Conservation (phyloP, 1,284 basidiomycete genomes). For the Cerrena zonata region DNA sequence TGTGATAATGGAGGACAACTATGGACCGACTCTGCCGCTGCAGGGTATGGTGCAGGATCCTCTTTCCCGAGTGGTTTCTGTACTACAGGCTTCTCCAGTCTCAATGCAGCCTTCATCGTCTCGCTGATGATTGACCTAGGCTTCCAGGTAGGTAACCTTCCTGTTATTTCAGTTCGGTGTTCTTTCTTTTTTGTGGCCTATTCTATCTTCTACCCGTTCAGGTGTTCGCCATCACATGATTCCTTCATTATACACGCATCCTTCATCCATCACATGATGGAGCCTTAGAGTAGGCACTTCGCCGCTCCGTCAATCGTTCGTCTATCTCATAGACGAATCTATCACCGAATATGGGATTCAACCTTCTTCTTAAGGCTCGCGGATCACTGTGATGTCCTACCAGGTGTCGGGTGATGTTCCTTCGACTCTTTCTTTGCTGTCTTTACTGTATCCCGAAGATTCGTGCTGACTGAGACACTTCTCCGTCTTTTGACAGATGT, state of each 20-base stretch:
- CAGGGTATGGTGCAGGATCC: slow-evolving; percentile 36
- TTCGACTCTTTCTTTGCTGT: not conserved
- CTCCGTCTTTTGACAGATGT: slow-evolving; percentile 43
- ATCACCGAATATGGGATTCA: not conserved
- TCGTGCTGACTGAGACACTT: slow-evolving; percentile 2
- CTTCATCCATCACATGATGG: not conserved
- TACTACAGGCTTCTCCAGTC: slow-evolving; percentile 53
- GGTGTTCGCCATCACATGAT: not conserved
- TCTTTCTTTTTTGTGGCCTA: not conserved
- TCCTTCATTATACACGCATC: not conserved
- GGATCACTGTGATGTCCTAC: not conserved
- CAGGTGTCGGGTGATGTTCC: not conserved
- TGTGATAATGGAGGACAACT: slow-evolving; percentile 69
- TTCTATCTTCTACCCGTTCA: not conserved
- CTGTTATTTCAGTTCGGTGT: not conserved
- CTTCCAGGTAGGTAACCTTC: slow-evolving; percentile 51
- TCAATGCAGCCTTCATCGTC: slow-evolving; percentile 66
- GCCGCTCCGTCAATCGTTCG: not conserved
- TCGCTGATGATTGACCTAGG: slow-evolving; percentile 60
- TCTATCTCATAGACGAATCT: not conserved
- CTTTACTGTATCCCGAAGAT: not conserved
- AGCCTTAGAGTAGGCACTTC: not conserved
- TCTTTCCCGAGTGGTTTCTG: slow-evolving; percentile 60
- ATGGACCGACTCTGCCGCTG: slow-evolving; percentile 49
- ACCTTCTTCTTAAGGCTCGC: not conserved